Percentiles rank a stretch among this genome's conserved stretches.
Evolutionary conservation across 768 basidiomycete genomes (phyloP).

Genomic region (Phylloporus sp.): DNA sequence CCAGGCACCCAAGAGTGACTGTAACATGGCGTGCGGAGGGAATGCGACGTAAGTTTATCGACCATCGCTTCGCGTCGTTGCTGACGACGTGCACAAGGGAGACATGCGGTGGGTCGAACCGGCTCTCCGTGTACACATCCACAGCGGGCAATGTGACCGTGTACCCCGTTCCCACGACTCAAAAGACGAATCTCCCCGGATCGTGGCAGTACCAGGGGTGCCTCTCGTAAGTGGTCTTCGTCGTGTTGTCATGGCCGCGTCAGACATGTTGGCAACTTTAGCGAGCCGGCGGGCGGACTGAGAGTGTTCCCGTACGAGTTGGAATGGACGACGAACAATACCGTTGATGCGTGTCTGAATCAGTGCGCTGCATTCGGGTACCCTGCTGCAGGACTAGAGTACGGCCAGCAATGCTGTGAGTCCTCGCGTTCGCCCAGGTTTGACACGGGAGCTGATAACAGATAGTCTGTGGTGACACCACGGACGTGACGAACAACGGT

Average conservation of each 20-base stretch:
- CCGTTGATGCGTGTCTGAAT: slow-evolving; percentile 56
- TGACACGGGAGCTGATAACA: neutral
- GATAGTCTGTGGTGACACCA: slow-evolving; percentile 65
- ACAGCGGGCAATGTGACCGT: slow-evolving; percentile 44
- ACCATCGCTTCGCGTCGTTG: neutral
- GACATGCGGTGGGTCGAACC: slow-evolving; percentile 67
- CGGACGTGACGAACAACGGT: slow-evolving; percentile 42
- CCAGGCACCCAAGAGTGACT: slow-evolving; percentile 42
- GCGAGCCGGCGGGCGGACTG: slow-evolving; percentile 40
- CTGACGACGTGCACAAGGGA: slow-evolving; percentile 37
- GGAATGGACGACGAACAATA: slow-evolving; percentile 55
- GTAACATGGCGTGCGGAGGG: slow-evolving; percentile 73
- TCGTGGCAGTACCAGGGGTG: slow-evolving; percentile 66
- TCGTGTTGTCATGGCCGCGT: neutral
- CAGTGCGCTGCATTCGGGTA: slow-evolving; percentile 72
- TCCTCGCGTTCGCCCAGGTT: slow-evolving; percentile 6
- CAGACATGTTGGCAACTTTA: no score
- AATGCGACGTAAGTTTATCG: slow-evolving; percentile 50
- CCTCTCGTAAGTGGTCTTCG: slow-evolving; percentile 42
- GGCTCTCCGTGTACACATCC: slow-evolving; percentile 64
- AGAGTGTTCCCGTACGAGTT: slow-evolving; percentile 60
- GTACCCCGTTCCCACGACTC: slow-evolving; percentile 53
- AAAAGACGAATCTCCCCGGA: slow-evolving; percentile 56
- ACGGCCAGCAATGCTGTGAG: slow-evolving; percentile 70
- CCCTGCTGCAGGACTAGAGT: slow-evolving; percentile 66